phyloP scores from a whole-genome alignment of 805 yeast genomes.

The Ogataea parapolymorpha region DNA sequence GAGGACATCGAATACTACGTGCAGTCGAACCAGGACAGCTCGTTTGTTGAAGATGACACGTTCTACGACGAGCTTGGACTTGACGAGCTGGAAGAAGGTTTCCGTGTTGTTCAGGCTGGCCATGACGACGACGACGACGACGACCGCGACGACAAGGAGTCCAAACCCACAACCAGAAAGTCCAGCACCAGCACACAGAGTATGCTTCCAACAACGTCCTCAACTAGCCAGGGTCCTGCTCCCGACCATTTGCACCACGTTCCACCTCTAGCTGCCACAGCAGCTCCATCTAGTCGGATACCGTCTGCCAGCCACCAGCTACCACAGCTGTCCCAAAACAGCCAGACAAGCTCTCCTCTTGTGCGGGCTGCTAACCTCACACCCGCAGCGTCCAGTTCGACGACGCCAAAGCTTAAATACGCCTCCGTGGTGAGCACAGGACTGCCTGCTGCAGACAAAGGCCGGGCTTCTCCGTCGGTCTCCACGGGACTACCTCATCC shows the following conservation, averaged over 20 bases:
- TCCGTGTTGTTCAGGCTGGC: constrained; percentile 20
- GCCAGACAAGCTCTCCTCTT: constrained; percentile 19
- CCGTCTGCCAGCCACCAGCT: neutral
- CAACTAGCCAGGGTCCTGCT: too few relatives aligned
- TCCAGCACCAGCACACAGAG: constrained; percentile 4
- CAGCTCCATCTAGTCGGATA: constrained; percentile 3
- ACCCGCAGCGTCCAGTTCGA: constrained; percentile 14
- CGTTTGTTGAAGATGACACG: constrained; percentile 90
- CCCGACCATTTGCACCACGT: too few relatives aligned
- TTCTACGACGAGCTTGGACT: constrained; percentile 84
- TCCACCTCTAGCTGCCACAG: constrained; percentile 3
- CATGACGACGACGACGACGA: constrained; percentile 7
- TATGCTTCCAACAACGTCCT: constrained; percentile 6
- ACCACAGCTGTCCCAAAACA: neutral
- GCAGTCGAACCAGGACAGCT: constrained; percentile 89
- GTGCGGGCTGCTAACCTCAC: constrained; percentile 14
- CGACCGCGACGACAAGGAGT: constrained; percentile 5
- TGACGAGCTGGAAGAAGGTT: constrained; percentile 42
- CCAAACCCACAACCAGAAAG: constrained; percentile 6
- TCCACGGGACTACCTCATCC: constrained; percentile 6
- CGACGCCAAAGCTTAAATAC: constrained; percentile 40
- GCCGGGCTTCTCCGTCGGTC: constrained; percentile 11
- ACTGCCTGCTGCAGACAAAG: constrained; percentile 8
- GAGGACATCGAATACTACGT: constrained; percentile 93
- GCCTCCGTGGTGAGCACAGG: constrained; percentile 28